Conservation (phyloP, 768 basidiomycete species). For the Tricholoma hemisulphureum region DNA sequence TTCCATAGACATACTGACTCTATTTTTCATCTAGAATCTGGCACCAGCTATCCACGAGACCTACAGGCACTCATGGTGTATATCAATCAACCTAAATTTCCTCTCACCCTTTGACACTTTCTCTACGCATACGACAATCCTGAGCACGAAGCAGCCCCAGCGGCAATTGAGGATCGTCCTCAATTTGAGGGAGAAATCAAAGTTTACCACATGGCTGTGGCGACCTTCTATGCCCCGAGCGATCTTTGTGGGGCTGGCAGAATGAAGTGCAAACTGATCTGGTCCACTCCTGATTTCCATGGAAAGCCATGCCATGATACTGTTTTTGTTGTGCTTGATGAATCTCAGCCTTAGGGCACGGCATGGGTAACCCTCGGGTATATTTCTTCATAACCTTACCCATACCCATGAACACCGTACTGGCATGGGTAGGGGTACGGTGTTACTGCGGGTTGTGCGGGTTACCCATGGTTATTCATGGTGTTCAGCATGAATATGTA, state of each 20-base stretch:
- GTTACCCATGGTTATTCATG: no score
- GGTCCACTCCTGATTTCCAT: conserved; percentile 23
- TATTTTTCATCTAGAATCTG: not conserved
- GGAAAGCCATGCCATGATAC: conserved; percentile 23
- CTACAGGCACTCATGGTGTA: conserved; percentile 10
- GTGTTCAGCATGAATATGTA: no score
- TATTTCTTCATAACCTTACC: no score
- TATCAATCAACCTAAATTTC: conserved; percentile 13
- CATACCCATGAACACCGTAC: no score
- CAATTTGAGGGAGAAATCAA: no score
- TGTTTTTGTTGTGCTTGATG: conserved; percentile 20
- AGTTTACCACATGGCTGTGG: not conserved
- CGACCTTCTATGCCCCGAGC: no score
- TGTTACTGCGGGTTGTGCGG: no score
- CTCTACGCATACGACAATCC: conserved; percentile 11
- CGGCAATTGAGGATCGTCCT: conserved; percentile 13
- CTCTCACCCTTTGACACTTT: conserved; percentile 11
- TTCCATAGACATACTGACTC: not conserved
- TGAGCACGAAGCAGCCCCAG: not conserved
- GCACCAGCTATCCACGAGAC: conserved; percentile 7
- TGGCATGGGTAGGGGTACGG: no score
- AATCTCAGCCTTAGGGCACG: not conserved
- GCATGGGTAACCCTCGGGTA: no score
- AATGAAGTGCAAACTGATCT: conserved; percentile 20
- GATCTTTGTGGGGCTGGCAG: no score